Percentiles rank a stretch among this genome's conserved stretches.
Conservation (phyloP, 208 protist species). For the Polymyxa betae region DNA sequence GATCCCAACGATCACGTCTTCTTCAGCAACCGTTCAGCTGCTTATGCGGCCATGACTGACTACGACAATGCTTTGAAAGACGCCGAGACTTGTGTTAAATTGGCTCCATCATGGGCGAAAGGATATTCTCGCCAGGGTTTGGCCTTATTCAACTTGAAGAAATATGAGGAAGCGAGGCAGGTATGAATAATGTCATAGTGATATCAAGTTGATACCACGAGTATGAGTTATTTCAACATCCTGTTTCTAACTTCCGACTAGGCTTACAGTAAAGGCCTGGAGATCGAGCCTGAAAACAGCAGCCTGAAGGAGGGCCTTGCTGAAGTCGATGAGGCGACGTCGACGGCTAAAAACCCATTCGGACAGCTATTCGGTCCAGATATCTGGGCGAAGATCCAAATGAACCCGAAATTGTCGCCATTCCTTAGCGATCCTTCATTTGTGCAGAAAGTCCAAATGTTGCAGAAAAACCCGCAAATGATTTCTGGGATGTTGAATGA, state of each 20-base stretch:
- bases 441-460: conserved; percentile 37
- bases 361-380: conserved; percentile 51
- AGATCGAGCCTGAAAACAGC: conserved; percentile 48
- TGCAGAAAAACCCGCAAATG: conserved; percentile 50
- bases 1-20: conserved; percentile 39
- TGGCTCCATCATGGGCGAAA: conserved; percentile 36
- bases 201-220: too few species aligned
- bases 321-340: not conserved
- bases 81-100: not conserved
- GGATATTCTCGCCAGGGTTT: conserved; percentile 19
- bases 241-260: not conserved
- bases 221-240: too few species aligned
- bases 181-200: too few species aligned
- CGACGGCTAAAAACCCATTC: not conserved
- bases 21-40: conserved; percentile 51
- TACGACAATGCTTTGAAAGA: not conserved
- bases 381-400: conserved; percentile 32
- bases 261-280: not conserved
- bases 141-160: conserved; percentile 35
- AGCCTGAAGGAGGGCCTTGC: conserved; percentile 43
- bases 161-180: not conserved
- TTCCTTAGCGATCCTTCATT: not conserved
- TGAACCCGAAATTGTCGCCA: not conserved
- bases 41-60: not conserved
- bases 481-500: conserved; percentile 16